phyloP scores from a whole-genome alignment of 805 yeast genomes.

The Ogataea methylovora region DNA sequence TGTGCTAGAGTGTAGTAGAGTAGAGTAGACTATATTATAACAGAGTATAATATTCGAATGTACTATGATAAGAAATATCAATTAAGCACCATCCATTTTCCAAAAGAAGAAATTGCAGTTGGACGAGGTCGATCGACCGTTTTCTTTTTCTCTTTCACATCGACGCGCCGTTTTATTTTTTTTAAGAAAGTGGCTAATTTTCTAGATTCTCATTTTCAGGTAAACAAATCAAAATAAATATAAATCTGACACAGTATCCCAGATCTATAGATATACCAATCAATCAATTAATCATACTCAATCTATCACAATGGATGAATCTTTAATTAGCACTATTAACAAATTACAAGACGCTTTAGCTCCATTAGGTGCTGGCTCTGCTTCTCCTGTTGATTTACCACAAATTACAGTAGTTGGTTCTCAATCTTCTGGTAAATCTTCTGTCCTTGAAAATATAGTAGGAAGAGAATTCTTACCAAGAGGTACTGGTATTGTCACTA shows the following conservation, averaged over 20 bases:
- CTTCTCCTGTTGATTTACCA: slow-evolving; percentile 87
- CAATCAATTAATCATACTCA: neutral
- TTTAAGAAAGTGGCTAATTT: too few species aligned
- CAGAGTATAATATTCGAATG: too few species aligned
- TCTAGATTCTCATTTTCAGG: too few species aligned
- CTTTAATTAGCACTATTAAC: slow-evolving; percentile 76
- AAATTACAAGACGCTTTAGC: slow-evolving; percentile 95
- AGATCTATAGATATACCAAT: neutral
- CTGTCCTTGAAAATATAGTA: slow-evolving; percentile 84
- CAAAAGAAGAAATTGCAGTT: too few species aligned
- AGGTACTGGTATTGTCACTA: slow-evolving; percentile 88
- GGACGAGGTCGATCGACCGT: too few species aligned
- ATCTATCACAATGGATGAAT: slow-evolving; percentile 56
- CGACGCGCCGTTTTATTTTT: too few species aligned
- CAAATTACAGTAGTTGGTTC: slow-evolving; percentile 95
- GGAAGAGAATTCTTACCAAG: slow-evolving; percentile 89
- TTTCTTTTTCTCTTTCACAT: too few species aligned
- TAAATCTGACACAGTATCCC: neutral
- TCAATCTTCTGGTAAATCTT: slow-evolving; percentile 83
- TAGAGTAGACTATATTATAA: too few species aligned
- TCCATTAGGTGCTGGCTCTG: slow-evolving; percentile 84
- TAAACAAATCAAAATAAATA: slow-evolving; percentile 3
- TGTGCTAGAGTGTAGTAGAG: too few species aligned
- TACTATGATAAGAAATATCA: too few species aligned
- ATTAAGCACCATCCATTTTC: too few species aligned